Percentiles rank a stretch among this genome's conserved stretches.
Evolutionary conservation across 345 rosid genomes (phyloP).

Genomic region (Brassica incana): DNA sequence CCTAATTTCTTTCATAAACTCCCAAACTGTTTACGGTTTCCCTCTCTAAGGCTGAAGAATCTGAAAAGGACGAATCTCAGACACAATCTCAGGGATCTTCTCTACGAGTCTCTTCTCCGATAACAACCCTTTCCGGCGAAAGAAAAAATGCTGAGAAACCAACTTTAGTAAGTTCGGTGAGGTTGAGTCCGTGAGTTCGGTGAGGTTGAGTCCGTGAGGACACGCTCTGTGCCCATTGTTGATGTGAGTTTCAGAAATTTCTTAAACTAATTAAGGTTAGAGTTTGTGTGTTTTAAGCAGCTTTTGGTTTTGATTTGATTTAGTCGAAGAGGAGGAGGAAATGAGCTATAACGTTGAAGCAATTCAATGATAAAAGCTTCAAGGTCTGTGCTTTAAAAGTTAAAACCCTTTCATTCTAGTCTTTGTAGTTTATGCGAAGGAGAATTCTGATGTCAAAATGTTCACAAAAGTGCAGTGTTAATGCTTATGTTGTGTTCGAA

Average conservation of each 20-base stretch:
- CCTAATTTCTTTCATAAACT: too few species aligned
- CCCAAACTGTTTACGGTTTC: too few species aligned
- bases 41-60: too few species aligned
- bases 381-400: slow-evolving; percentile 47
- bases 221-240: slow-evolving; percentile 76
- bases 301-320: slow-evolving; percentile 11
- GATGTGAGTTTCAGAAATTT: slow-evolving; percentile 62
- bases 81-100: slow-evolving; percentile 20
- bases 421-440: neutral
- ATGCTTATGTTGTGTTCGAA: slow-evolving; percentile 87
- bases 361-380: slow-evolving; percentile 73
- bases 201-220: slow-evolving; percentile 82
- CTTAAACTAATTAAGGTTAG: neutral
- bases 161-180: slow-evolving; percentile 72
- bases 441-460: slow-evolving; percentile 6
- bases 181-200: slow-evolving; percentile 86
- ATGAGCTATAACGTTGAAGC: slow-evolving; percentile 71
- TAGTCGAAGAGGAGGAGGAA: slow-evolving; percentile 83
- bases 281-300: slow-evolving; percentile 19
- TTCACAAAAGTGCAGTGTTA: slow-evolving; percentile 57
- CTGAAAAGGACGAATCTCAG: slow-evolving; percentile 2
- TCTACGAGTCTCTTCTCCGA: slow-evolving; percentile 60
- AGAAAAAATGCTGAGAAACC: too few species aligned
- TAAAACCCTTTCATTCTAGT: neutral
- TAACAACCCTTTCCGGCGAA: too few species aligned